A percentile compares a stretch with the other conserved stretches of the same genome.
These are phyloP conservation scores for Curvularia lunata DNA, from an alignment of 2,329 filamentous ascomycete species.

Conservation along the genomic window DNA sequence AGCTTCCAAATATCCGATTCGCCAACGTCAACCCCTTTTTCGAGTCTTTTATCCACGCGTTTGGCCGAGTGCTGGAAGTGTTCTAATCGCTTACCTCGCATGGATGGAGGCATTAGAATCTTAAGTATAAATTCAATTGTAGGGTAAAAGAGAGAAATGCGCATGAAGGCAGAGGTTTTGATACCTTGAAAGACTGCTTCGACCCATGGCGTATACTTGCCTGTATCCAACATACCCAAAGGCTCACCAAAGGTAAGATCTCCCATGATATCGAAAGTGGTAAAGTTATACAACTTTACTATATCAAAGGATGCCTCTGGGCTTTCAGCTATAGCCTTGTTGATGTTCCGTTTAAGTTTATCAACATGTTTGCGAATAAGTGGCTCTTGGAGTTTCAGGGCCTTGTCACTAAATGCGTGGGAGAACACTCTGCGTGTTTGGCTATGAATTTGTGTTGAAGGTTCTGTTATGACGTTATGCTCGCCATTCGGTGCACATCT, in stretches of 20 bases:
- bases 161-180: conserved; percentile 6
- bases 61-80: conserved; percentile 13
- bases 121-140: neutral
- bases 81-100: conserved; percentile 16
- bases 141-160: neutral
- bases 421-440: conserved; percentile 21
- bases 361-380: conserved; percentile 46
- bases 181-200: conserved; percentile 24
- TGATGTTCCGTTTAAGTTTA: neutral
- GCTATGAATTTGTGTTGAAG: neutral
- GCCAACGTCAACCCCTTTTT: conserved; percentile 11
- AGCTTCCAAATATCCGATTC: conserved; percentile 49
- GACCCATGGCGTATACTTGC: conserved; percentile 40
- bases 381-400: conserved; percentile 44
- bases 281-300: neutral
- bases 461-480: neutral
- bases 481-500: neutral
- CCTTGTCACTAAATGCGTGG: conserved; percentile 46
- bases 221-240: conserved; percentile 23
- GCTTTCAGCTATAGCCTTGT: neutral
- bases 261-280: conserved; percentile 22
- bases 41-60: neutral
- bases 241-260: conserved; percentile 42
- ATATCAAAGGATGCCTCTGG: neutral
- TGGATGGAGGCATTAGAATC: conserved; percentile 9